phyloP scores from a whole-genome alignment of 768 basidiomycete species.

The Coprinopsis sp. region DNA sequence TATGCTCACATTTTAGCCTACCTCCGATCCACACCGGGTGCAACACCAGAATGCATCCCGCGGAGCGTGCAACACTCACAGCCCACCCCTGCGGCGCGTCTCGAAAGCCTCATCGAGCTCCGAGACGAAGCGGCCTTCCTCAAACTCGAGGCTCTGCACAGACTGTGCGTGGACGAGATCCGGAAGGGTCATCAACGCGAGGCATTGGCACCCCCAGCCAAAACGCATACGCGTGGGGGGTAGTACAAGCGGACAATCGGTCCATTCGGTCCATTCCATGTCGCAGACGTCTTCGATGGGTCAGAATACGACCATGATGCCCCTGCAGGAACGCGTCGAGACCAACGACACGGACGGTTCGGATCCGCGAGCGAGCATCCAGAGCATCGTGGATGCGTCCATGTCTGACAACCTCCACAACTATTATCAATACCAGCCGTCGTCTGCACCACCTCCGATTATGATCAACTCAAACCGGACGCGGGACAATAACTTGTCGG shows the following conservation, averaged over 20 bases:
- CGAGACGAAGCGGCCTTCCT: slow-evolving; percentile 77
- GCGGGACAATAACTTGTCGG: no score
- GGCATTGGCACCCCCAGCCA: no score
- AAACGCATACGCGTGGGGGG: slow-evolving; percentile 39
- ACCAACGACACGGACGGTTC: slow-evolving; percentile 21
- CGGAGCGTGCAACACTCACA: slow-evolving; percentile 45
- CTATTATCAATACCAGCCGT: no score
- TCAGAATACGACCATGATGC: slow-evolving; percentile 56
- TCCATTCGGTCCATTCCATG: slow-evolving; percentile 39
- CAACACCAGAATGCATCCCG: slow-evolving; percentile 51
- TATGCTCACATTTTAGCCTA: slow-evolving; percentile 70
- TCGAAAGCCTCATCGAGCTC: slow-evolving; percentile 69
- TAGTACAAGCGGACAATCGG: slow-evolving; percentile 26
- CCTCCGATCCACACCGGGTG: slow-evolving; percentile 52
- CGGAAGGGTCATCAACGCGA: slow-evolving; percentile 47
- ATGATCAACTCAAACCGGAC: no score
- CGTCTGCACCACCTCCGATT: no score
- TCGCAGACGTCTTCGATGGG: no score
- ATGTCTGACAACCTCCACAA: no score
- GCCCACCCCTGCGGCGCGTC: slow-evolving; percentile 38
- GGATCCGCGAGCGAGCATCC: not conserved
- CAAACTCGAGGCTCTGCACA: slow-evolving; percentile 59
- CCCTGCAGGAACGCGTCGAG: slow-evolving; percentile 53
- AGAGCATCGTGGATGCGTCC: slow-evolving; percentile 9
- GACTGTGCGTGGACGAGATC: slow-evolving; percentile 60